Evolutionary conservation across 2,329 filamentous ascomycete genomes (phyloP).

Genomic region (Cucurbitaria berberidis): DNA sequence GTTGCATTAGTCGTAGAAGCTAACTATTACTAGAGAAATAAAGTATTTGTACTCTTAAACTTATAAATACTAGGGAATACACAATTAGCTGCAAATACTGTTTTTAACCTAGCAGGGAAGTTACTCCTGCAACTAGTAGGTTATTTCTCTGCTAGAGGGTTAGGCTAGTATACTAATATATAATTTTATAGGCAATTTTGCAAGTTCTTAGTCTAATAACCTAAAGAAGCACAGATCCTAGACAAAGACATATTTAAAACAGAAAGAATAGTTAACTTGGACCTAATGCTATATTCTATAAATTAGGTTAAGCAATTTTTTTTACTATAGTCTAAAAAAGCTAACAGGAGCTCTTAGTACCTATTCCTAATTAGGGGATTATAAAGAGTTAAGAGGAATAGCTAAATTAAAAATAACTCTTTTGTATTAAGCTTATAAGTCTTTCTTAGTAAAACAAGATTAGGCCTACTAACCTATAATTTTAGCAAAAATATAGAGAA

Average conservation of each 20-base stretch:
- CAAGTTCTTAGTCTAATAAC: neutral
- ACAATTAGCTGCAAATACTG: conserved; percentile 9
- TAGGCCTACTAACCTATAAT: neutral
- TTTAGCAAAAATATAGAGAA: conserved; percentile 7
- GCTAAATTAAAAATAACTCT: neutral
- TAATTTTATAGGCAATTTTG: conserved; percentile 4
- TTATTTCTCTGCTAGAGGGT: too few relatives aligned
- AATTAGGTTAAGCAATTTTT: conserved; percentile 10
- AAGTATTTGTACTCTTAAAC: conserved; percentile 17
- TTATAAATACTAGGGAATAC: conserved; percentile 15
- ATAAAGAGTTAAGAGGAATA: neutral
- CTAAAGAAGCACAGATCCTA: conserved; percentile 7
- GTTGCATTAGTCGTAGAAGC: neutral
- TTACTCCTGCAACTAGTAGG: conserved; percentile 13
- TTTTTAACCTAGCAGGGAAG: conserved; percentile 12
- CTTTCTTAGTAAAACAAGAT: neutral
- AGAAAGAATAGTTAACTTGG: conserved; percentile 9
- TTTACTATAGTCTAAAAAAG: neutral
- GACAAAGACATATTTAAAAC: neutral
- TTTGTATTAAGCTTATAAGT: conserved; percentile 14
- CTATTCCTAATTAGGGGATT: conserved; percentile 4
- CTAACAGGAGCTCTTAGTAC: conserved; percentile 2
- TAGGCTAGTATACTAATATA: neutral
- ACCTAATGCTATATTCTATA: conserved; percentile 19
- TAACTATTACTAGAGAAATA: conserved; percentile 5